phyloP scores from a whole-genome alignment of 257 asterid genomes.

The Thymus quinquecostatus region DNA sequence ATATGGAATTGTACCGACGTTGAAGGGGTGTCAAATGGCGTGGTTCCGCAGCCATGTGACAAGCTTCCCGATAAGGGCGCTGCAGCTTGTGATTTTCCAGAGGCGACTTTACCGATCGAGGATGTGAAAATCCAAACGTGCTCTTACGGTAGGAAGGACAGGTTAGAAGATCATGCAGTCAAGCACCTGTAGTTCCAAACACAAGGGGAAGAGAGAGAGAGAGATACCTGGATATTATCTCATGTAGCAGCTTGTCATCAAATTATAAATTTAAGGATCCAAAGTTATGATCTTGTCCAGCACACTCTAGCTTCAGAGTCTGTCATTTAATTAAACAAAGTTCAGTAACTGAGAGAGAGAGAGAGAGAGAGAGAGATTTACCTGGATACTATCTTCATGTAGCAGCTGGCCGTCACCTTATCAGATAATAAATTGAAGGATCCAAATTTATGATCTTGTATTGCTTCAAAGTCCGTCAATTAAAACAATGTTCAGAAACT shows the following conservation, averaged over 20 bases:
- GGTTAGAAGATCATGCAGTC: conserved; percentile 30
- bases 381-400: background rate
- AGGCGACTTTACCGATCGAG: conserved; percentile 56
- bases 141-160: conserved; percentile 51
- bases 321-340: too few relatives aligned
- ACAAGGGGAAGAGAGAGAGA: background rate
- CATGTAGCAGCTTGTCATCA: background rate
- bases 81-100: conserved; percentile 60
- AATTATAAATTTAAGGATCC: conserved; percentile 5
- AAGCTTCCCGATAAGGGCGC: conserved; percentile 48
- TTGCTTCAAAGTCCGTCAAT: too few relatives aligned
- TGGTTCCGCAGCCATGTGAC: conserved; percentile 73
- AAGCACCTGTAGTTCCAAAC: conserved; percentile 33
- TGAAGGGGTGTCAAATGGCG: conserved; percentile 70
- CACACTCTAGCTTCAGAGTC: background rate
- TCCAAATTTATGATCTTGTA: background rate
- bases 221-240: background rate
- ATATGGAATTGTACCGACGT: conserved; percentile 89
- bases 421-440: conserved; percentile 3
- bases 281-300: background rate
- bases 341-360: background rate
- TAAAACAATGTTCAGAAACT: background rate
- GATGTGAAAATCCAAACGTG: conserved; percentile 57
- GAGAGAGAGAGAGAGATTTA: background rate
- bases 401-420: background rate